phyloP scores from a whole-genome alignment of 2,329 filamentous ascomycete genomes.

The Talaromyces atroroseus region DNA sequence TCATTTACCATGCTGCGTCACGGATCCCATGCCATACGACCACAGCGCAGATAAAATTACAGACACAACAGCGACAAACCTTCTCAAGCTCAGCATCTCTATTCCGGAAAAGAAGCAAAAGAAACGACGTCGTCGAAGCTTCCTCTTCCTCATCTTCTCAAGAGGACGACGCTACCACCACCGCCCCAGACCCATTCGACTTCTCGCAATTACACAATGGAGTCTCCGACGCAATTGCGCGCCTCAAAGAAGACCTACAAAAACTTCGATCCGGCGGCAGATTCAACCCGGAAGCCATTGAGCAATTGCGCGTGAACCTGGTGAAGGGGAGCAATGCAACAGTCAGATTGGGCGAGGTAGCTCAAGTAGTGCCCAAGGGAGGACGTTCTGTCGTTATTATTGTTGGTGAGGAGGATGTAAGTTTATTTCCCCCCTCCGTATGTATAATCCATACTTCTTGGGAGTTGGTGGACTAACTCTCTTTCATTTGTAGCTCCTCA shows the following conservation, averaged over 20 bases:
- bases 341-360: constrained; percentile 56
- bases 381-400: constrained; percentile 57
- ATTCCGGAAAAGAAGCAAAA: constrained; percentile 13
- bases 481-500: constrained; percentile 41
- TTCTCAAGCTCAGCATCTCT: constrained; percentile 8
- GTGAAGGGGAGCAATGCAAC: constrained; percentile 48
- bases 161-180: constrained; percentile 18
- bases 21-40: neutral
- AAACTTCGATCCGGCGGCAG: constrained; percentile 59
- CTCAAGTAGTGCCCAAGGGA: constrained; percentile 62
- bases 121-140: neutral
- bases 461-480: too few species aligned
- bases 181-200: constrained; percentile 52
- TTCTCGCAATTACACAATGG: constrained; percentile 53
- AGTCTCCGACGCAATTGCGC: constrained; percentile 51
- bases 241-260: constrained; percentile 56
- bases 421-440: constrained; percentile 19
- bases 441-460: neutral
- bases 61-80: neutral
- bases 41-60: neutral
- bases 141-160: neutral
- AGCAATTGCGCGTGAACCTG: constrained; percentile 56
- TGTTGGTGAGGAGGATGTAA: constrained; percentile 59
- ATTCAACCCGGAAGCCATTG: constrained; percentile 58
- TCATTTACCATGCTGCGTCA: neutral